Evolutionary conservation across 2,329 filamentous ascomycete genomes (phyloP).

Genomic region (Phialophora tarda): DNA sequence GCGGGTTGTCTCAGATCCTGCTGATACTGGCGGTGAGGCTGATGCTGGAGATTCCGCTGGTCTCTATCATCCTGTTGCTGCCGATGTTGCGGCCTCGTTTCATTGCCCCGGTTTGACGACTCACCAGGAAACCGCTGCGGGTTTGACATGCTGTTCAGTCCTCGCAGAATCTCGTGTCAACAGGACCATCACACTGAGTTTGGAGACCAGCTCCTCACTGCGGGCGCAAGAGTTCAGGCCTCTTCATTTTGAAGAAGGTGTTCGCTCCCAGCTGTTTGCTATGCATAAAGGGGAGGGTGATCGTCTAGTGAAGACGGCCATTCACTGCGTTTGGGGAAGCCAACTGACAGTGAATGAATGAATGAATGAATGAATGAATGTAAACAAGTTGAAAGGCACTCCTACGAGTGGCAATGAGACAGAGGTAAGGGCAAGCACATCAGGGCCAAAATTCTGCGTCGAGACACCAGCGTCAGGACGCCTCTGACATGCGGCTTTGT

Average conservation of each 20-base stretch:
- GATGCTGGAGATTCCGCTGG: background rate
- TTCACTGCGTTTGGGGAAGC: background rate
- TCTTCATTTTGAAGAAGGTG: background rate
- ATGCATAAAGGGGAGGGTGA: background rate
- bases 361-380: too few relatives aligned
- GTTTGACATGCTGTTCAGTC: background rate
- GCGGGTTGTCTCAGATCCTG: background rate
- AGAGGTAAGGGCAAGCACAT: background rate
- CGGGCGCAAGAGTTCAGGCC: background rate
- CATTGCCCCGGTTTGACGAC: background rate
- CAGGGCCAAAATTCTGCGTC: too few relatives aligned
- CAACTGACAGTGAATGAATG: background rate
- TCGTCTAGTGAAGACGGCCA: background rate
- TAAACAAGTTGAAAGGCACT: background rate
- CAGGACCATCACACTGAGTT: background rate
- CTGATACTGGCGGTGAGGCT: background rate
- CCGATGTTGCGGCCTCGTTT: background rate
- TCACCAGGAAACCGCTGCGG: background rate
- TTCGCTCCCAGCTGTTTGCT: background rate
- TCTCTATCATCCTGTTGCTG: background rate
- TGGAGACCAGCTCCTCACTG: background rate
- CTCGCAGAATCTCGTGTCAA: background rate
- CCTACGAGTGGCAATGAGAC: background rate
- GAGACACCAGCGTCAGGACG: too few relatives aligned
- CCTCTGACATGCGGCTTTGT: too few relatives aligned